These are phyloP conservation scores for Magnaporthiopsis rhizophila DNA, from an alignment of 2,329 filamentous ascomycete genomes.

Conservation along the genomic window DNA sequence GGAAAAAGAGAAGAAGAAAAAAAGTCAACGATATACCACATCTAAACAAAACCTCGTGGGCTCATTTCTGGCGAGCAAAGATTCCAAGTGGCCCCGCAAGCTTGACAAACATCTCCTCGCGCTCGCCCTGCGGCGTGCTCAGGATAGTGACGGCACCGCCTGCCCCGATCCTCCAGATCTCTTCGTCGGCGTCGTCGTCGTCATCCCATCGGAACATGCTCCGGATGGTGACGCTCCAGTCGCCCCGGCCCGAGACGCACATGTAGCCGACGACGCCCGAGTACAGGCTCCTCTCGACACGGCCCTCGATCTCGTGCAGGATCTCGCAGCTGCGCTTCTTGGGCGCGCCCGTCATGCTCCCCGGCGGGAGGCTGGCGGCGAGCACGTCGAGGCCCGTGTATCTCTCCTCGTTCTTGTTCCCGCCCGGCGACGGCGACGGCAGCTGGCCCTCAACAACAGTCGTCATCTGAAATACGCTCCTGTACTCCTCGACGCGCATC, in stretches of 20 bases:
- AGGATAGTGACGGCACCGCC: constrained; percentile 84
- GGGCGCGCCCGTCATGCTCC: constrained; percentile 93
- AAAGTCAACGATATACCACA: background rate
- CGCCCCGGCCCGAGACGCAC: constrained; percentile 74
- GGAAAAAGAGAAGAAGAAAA: background rate
- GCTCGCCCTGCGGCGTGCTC: constrained; percentile 72
- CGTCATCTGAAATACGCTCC: constrained; percentile 85
- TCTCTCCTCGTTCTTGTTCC: background rate
- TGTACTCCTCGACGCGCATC: constrained; percentile 84
- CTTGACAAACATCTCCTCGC: constrained; percentile 85
- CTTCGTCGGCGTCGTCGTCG: constrained; percentile 31
- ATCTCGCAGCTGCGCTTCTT: constrained; percentile 90
- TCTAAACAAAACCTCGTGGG: background rate
- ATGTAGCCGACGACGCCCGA: constrained; percentile 86
- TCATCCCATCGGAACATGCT: constrained; percentile 69
- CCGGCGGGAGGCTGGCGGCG: constrained; percentile 71
- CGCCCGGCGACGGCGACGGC: constrained; percentile 17
- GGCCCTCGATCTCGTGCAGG: constrained; percentile 58
- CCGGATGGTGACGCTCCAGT: constrained; percentile 88
- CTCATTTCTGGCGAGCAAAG: constrained; percentile 26
- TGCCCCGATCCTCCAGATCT: constrained; percentile 77
- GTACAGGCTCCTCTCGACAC: constrained; percentile 64
- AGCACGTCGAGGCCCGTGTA: constrained; percentile 68
- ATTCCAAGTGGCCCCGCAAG: constrained; percentile 49
- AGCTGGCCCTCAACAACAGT: constrained; percentile 72